phyloP scores from a whole-genome alignment of 768 basidiomycete species.

The Tylopilus sp. region DNA sequence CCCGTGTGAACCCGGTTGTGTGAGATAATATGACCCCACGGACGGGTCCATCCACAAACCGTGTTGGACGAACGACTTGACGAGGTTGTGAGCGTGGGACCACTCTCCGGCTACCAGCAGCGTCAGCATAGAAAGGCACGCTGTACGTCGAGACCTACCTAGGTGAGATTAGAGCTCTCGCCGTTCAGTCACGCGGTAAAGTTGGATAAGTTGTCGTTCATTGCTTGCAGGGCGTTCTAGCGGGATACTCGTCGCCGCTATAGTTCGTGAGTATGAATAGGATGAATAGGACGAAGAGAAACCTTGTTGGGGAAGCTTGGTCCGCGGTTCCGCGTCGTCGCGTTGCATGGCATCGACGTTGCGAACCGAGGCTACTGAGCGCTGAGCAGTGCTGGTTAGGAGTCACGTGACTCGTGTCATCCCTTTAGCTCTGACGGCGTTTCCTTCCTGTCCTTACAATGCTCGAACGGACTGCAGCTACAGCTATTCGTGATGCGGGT shows the following conservation, averaged over 20 bases:
- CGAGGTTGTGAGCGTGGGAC: constrained; percentile 42
- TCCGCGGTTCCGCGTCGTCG: constrained; percentile 21
- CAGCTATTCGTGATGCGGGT: too few species aligned
- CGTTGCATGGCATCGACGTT: constrained; percentile 27
- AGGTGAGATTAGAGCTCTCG: constrained; percentile 64
- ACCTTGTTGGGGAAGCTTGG: constrained; percentile 49
- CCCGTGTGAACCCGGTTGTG: constrained; percentile 75
- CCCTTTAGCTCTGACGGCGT: too few species aligned
- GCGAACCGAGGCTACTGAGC: too few species aligned
- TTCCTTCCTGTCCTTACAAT: too few species aligned
- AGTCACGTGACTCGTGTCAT: too few species aligned
- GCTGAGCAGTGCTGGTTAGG: too few species aligned
- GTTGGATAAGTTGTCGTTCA: constrained; percentile 58
- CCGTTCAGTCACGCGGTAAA: too few species aligned
- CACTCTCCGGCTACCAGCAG: too few species aligned
- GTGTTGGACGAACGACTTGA: too few species aligned
- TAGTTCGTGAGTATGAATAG: constrained; percentile 79
- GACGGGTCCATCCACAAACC: too few species aligned
- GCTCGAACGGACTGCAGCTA: too few species aligned
- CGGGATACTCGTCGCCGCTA: constrained; percentile 62
- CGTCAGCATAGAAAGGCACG: constrained; percentile 31
- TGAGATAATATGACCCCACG: too few species aligned
- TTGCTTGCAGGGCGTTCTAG: constrained; percentile 57
- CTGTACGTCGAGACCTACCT: constrained; percentile 41
- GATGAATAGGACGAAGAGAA: constrained; percentile 71